Conservation (phyloP, 2,329 filamentous ascomycete species). For the Claviceps sp. region DNA sequence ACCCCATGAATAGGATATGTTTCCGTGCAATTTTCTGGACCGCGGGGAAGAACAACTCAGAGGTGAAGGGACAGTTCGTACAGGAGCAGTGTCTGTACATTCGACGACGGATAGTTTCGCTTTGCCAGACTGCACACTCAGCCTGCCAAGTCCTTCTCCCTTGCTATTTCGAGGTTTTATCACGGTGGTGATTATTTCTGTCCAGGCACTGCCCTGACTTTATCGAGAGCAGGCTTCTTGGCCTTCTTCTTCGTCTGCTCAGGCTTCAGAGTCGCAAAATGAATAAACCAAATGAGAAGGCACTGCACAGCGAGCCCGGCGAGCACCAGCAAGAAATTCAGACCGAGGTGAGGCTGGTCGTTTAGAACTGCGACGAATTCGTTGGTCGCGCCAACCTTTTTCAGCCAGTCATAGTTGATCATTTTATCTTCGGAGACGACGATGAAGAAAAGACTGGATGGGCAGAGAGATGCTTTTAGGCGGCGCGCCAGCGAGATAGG, state of each 20-base stretch:
- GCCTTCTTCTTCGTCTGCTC: slow-evolving; percentile 41
- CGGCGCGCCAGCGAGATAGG: too few relatives aligned
- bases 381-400: slow-evolving; percentile 41
- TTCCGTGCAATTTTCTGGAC: too few relatives aligned
- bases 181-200: not conserved
- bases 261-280: slow-evolving; percentile 46
- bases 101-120: too few relatives aligned
- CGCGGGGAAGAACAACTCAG: too few relatives aligned
- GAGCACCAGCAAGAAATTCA: slow-evolving; percentile 41
- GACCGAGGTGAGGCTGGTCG: slow-evolving; percentile 47
- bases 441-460: too few relatives aligned
- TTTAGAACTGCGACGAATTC: slow-evolving; percentile 46
- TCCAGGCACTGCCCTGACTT: not conserved
- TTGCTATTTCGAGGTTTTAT: not conserved
- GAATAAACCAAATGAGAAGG: slow-evolving; percentile 42
- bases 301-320: slow-evolving; percentile 32
- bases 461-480: too few relatives aligned
- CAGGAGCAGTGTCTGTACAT: too few relatives aligned
- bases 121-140: not conserved
- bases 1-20: too few relatives aligned
- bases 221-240: slow-evolving; percentile 9
- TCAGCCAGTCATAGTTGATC: slow-evolving; percentile 45
- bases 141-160: not conserved
- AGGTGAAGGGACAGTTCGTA: too few relatives aligned
- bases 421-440: slow-evolving; percentile 12